These are phyloP conservation scores for Yamadazyma friedrichii DNA, from an alignment of 1,139 yeast species.

Conservation along the genomic window DNA sequence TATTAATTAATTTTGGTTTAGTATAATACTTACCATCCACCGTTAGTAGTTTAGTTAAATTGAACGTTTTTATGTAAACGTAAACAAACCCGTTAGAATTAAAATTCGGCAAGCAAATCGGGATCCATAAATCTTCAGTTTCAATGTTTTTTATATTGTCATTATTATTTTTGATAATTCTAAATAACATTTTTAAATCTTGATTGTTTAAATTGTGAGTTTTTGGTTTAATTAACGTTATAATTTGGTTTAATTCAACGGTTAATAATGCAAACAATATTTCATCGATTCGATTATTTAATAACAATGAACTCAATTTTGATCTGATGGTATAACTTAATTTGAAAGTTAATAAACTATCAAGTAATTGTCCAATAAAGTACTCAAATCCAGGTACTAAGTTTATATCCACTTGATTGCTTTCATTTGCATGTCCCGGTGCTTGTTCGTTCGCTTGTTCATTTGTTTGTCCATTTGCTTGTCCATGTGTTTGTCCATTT, in stretches of 20 bases:
- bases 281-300: slow-evolving; percentile 19
- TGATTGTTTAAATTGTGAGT: slow-evolving; percentile 30
- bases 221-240: slow-evolving; percentile 35
- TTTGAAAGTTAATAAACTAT: slow-evolving; percentile 30
- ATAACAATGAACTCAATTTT: slow-evolving; percentile 28
- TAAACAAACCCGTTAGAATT: slow-evolving; percentile 85
- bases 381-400: slow-evolving; percentile 22
- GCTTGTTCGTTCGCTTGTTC: not conserved
- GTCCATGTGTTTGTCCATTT: not conserved
- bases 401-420: not conserved
- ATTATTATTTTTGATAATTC: slow-evolving; percentile 25
- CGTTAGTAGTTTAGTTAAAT: slow-evolving; percentile 19
- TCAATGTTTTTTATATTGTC: slow-evolving; percentile 13
- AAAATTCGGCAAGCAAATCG: slow-evolving; percentile 88
- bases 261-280: slow-evolving; percentile 31
- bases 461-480: not conserved
- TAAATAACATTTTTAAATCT: slow-evolving; percentile 32
- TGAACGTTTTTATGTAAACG: slow-evolving; percentile 67
- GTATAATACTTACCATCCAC: slow-evolving; percentile 17
- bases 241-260: slow-evolving; percentile 22
- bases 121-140: slow-evolving; percentile 85
- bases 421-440: not conserved
- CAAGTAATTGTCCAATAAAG: slow-evolving; percentile 28
- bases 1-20: slow-evolving; percentile 40
- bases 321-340: slow-evolving; percentile 34